Percentiles rank a stretch among this genome's conserved stretches.
phyloP scores from a whole-genome alignment of 345 rosid genomes.

The Microthlaspi erraticum region DNA sequence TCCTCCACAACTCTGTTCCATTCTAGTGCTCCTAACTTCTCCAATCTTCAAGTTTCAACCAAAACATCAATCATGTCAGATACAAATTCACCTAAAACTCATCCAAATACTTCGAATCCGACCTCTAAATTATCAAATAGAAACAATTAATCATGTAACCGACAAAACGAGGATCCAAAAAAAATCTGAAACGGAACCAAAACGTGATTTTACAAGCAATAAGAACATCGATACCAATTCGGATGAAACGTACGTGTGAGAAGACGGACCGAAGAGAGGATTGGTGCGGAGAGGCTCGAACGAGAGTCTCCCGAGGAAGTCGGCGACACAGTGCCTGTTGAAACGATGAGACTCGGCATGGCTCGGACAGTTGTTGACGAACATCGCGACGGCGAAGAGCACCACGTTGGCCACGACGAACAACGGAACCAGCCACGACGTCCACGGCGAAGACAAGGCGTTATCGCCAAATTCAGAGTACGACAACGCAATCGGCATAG shows the following conservation, averaged over 20 bases:
- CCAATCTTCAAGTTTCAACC: conserved; percentile 58
- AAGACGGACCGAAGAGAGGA: conserved; percentile 90
- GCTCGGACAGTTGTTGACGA: conserved; percentile 72
- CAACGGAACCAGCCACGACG: conserved; percentile 89
- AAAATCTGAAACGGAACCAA: conserved; percentile 12
- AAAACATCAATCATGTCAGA: neutral
- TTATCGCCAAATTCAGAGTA: conserved; percentile 52
- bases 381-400: conserved; percentile 71
- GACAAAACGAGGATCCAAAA: neutral
- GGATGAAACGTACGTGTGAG: conserved; percentile 57
- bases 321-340: conserved; percentile 63
- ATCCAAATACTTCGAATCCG: neutral
- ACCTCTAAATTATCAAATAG: neutral
- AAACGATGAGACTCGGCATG: conserved; percentile 42
- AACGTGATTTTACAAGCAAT: neutral
- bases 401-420: conserved; percentile 66
- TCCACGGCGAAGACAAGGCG: conserved; percentile 59
- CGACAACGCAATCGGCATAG: conserved; percentile 37
- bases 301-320: conserved; percentile 78
- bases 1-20: conserved; percentile 66
- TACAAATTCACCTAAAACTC: neutral
- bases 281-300: conserved; percentile 78
- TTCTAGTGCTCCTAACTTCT: conserved; percentile 77
- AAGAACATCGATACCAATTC: neutral
- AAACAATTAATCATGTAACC: neutral